Conservation (phyloP, 73 alveolate genomes). For the Tetrahymena thermophila region DNA sequence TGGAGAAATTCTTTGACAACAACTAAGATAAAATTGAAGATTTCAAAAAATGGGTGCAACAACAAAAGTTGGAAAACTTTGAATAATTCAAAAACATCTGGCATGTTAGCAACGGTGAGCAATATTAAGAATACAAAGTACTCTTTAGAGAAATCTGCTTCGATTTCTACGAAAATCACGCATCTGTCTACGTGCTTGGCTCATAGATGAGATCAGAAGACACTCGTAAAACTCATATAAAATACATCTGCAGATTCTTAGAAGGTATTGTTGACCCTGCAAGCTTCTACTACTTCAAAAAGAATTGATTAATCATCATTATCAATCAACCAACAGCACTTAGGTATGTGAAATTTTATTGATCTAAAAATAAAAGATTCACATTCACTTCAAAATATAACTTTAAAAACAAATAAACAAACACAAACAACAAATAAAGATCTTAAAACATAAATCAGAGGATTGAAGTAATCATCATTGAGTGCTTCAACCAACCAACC, state of each 20-base stretch:
- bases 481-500: not conserved
- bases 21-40: conserved; percentile 7
- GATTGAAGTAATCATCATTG: not conserved
- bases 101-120: conserved; percentile 21
- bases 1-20: not conserved
- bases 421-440: not conserved
- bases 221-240: conserved; percentile 23
- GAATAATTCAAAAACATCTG: conserved; percentile 34
- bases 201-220: conserved; percentile 42
- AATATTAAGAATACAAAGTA: conserved; percentile 1
- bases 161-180: conserved; percentile 31
- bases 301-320: not conserved
- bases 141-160: conserved; percentile 30
- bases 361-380: not conserved
- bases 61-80: conserved; percentile 22
- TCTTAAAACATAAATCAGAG: not conserved
- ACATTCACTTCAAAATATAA: not conserved
- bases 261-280: conserved; percentile 42
- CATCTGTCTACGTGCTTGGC: conserved; percentile 30
- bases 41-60: conserved; percentile 34
- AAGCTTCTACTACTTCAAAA: conserved; percentile 34
- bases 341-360: not conserved
- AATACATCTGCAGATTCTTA: conserved; percentile 27
- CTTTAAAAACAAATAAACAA: not conserved
- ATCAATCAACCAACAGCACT: not conserved